Base-by-base conservation (phyloP, 257 asterid species). In the Penstemon barbatus region DNA sequence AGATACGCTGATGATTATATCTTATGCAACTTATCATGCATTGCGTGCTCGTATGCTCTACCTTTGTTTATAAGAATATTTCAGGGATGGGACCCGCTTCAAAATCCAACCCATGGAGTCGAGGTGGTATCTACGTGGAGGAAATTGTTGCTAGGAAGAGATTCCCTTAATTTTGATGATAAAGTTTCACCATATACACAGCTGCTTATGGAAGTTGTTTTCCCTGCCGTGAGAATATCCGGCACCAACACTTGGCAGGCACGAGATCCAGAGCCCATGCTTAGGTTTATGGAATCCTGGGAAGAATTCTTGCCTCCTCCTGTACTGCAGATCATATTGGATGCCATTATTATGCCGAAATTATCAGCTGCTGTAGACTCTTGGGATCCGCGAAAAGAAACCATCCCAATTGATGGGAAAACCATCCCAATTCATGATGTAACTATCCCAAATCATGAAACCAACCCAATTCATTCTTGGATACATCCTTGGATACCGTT, bases 11-110 rank as follows among this genome's bases (percentile, higher is more conserved):
- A 85, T 63, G 97, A 90, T 44, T 90, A 93, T 75, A 85, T 75
- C 42, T 66, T 88, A 7, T 86, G 94, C 82, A 85, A 87, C 77
- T 75, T 88, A 75, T 83, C 99, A 5, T 79, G 87, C 86, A 85
- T 93, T 45, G 99, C 99, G 0, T 87, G 95, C 75, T 85, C 88
- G 11, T 83, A 81, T 49, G 97, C 97, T 61, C 77, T 86, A 25
- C 99, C 99, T 46, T 68, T 93, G 65, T 87, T 90, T 57, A 84
- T 88, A 66, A 79, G 94, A 75, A 80, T 82, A 65, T 93, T 93
- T 80, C 95, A 88, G 81, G 96, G 97, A 2, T 92, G 97, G 98
- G 85, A 90, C 65, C 97, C 96, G 48, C 96, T 92, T 74, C 94
- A 88, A 79, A 86, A 87, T 77, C 97, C 98, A 13, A 85, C 80